Base-by-base conservation (phyloP, 2,329 filamentous ascomycete species). In the Fusarium tanahbumbuense region DNA sequence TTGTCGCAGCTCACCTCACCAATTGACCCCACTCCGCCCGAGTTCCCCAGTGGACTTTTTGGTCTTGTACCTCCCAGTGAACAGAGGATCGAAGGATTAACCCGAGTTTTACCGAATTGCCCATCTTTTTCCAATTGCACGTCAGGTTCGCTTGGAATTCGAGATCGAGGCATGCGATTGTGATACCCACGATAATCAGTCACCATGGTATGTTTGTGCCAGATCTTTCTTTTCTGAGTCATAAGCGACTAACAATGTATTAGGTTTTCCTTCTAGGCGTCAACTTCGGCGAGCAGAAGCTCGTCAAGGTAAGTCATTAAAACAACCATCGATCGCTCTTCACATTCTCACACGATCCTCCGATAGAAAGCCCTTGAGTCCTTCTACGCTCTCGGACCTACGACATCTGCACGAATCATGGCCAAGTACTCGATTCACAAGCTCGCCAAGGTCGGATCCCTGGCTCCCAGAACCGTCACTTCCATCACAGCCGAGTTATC, bases 371-470 rank as follows among this genome's bases (percentile, higher is more conserved):
- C 88, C 49, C 91, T 99, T 71, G 87, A 93, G 81, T 87, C 87
- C 62, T 97, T 98, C 86, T 98, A 97, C 80, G 93, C 92, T 67
- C 87, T 98, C 64, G 94, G 94, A 10, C 86, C 89, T 41, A 86
- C 88, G 71, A 83, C 88, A 34, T 92, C 92, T 56, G 82, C 87
- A 53, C 89, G 90, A 45, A 90, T 99, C 74, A 91, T 98, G 84
- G 93, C 96, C 71, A 94, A 93, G 77, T 91, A 93, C 83, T 91
- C 91, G 75, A 97, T 99, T 78, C 93, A 97, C 83, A 91, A 93
- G 30, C 91, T 88, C 60, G 92, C 93, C 71, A 92, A 90, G 77
- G 85, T 98, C 73, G 92, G 92, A 78, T 86, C 89, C 10, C 83
- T 99, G 22, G 86, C 89, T 46, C 89, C 91, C 64, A 90, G 92